phyloP scores from a whole-genome alignment of 805 yeast genomes.

The Myxozyma udenii region DNA sequence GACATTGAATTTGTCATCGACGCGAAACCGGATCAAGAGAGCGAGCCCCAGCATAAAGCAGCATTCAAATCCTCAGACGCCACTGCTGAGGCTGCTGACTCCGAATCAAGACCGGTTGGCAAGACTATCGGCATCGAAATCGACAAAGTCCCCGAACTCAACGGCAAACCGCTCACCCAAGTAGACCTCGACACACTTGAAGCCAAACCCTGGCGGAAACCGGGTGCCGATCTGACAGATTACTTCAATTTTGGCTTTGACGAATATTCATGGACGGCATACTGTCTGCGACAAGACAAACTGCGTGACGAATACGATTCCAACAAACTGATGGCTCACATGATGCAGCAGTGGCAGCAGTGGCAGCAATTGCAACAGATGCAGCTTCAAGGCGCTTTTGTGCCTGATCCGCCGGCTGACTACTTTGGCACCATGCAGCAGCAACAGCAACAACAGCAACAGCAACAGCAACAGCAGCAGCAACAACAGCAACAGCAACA shows the following conservation, averaged over 20 bases:
- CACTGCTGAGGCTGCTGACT: not conserved
- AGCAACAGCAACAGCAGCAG: conserved; percentile 3
- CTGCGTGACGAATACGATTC: conserved; percentile 78
- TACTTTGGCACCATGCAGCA: not conserved
- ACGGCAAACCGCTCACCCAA: conserved; percentile 80
- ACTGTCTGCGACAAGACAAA: conserved; percentile 82
- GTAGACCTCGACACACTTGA: conserved; percentile 75
- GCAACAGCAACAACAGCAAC: conserved; percentile 3
- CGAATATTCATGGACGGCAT: conserved; percentile 93
- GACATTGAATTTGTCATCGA: conserved; percentile 84
- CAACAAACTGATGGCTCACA: conserved; percentile 57
- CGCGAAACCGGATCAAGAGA: conserved; percentile 36
- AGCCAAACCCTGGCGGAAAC: conserved; percentile 97
- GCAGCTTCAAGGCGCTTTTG: conserved; percentile 22
- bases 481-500: conserved; percentile 5
- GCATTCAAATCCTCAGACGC: conserved; percentile 11
- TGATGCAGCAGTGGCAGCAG: conserved; percentile 28
- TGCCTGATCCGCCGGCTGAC: conserved; percentile 14
- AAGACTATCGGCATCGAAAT: conserved; percentile 52
- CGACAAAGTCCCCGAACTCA: conserved; percentile 66
- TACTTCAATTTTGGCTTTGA: conserved; percentile 96
- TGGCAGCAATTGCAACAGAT: conserved; percentile 17
- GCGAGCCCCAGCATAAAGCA: conserved; percentile 33
- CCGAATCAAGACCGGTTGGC: conserved; percentile 1
- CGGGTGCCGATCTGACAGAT: conserved; percentile 92